Evolutionary conservation across 108 stramenopile species (phyloP).

Genomic region (Skeletonema grethae): DNA sequence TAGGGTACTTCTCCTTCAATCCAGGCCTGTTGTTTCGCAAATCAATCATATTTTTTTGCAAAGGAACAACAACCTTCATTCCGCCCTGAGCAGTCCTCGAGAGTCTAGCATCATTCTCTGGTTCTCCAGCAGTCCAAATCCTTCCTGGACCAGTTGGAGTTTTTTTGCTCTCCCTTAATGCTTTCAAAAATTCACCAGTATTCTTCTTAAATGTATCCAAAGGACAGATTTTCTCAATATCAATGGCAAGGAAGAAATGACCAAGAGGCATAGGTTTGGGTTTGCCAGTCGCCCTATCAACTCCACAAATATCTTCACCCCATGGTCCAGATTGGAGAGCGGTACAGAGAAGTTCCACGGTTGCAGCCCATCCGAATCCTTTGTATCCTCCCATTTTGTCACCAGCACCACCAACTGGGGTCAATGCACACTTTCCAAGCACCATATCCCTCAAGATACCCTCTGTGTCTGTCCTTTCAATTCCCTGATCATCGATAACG

Average conservation of each 20-base stretch:
- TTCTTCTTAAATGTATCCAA: constrained; percentile 67
- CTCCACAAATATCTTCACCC: constrained; percentile 65
- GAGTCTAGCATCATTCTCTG: constrained; percentile 56
- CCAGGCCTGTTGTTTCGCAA: constrained; percentile 55
- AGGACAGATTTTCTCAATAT: constrained; percentile 61
- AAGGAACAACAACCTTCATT: constrained; percentile 49
- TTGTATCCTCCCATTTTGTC: constrained; percentile 75
- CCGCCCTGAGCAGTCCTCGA: constrained; percentile 59
- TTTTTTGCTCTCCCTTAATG: constrained; percentile 58
- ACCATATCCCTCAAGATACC: constrained; percentile 69
- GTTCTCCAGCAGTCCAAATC: constrained; percentile 76
- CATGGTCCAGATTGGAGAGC: constrained; percentile 69
- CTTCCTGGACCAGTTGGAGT: constrained; percentile 59
- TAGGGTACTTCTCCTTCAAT: constrained; percentile 57
- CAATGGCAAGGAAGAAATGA: constrained; percentile 74
- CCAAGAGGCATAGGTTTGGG: constrained; percentile 72
- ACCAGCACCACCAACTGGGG: constrained; percentile 69
- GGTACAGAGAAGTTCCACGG: constrained; percentile 65
- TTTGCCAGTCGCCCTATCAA: constrained; percentile 63
- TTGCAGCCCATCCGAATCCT: constrained; percentile 70
- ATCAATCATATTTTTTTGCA: constrained; percentile 61
- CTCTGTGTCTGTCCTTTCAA: constrained; percentile 67
- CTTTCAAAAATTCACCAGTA: constrained; percentile 47
- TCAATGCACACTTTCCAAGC: constrained; percentile 66
- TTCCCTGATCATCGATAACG: constrained; percentile 63